These are phyloP conservation scores for Hydrangea macrophylla DNA, from an alignment of 148 eudicot species.

Conservation along the genomic window DNA sequence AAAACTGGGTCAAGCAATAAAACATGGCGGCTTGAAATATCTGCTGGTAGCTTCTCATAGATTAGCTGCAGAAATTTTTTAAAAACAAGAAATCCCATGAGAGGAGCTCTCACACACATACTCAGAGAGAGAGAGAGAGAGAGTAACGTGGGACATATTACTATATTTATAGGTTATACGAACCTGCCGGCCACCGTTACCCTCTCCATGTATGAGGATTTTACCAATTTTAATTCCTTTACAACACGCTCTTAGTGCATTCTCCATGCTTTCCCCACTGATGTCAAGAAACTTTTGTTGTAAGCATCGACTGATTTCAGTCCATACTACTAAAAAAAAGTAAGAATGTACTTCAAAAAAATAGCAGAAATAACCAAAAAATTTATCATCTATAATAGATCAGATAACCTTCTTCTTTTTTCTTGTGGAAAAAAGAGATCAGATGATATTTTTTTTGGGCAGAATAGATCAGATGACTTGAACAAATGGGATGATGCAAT, in stretches of 20 bases:
- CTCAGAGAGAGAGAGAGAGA: neutral
- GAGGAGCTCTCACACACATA: neutral
- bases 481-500: neutral
- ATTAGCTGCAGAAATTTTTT: slow-evolving; percentile 36
- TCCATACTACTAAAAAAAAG: neutral
- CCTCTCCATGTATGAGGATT: slow-evolving; percentile 63
- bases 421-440: too few species aligned
- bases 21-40: slow-evolving; percentile 64
- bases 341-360: neutral
- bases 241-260: slow-evolving; percentile 71
- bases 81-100: neutral
- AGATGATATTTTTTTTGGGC: too few species aligned
- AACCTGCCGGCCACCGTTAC: slow-evolving; percentile 50
- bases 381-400: too few species aligned
- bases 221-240: slow-evolving; percentile 73
- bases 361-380: neutral
- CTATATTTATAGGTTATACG: slow-evolving; percentile 7
- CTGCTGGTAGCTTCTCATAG: slow-evolving; percentile 63
- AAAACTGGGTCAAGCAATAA: slow-evolving; percentile 63
- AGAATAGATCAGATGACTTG: neutral
- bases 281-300: slow-evolving; percentile 9
- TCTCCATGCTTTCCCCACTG: slow-evolving; percentile 85
- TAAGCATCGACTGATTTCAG: neutral
- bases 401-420: too few species aligned
- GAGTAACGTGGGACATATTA: neutral